These are phyloP conservation scores for Fomitopsis palustris DNA, from an alignment of 1,284 basidiomycete species.

Conservation along the genomic window DNA sequence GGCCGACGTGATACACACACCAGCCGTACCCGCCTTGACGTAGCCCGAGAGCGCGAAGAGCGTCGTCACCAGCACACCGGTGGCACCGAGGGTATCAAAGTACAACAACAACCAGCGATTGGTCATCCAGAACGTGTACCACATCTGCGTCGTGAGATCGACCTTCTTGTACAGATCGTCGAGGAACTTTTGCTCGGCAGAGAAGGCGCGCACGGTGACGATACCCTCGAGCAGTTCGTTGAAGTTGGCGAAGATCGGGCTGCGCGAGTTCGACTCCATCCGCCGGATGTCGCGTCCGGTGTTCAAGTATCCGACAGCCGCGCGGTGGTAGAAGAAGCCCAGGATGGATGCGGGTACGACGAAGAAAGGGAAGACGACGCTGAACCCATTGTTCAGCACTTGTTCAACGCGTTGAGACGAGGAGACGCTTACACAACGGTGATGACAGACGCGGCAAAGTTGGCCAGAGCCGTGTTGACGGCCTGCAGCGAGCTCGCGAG, in stretches of 20 bases:
- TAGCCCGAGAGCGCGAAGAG: constrained; percentile 72
- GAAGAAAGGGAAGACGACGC: constrained; percentile 70
- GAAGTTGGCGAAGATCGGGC: constrained; percentile 77
- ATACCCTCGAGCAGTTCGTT: constrained; percentile 79
- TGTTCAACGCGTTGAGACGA: background rate
- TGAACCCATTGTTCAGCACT: constrained; percentile 23
- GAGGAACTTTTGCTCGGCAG: constrained; percentile 78
- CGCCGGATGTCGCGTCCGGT: constrained; percentile 76
- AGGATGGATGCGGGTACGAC: constrained; percentile 68
- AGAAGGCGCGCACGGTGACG: constrained; percentile 87
- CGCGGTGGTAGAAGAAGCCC: constrained; percentile 55
- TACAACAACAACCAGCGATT: constrained; percentile 76
- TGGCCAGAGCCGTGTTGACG: constrained; percentile 71
- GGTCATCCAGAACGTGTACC: constrained; percentile 79
- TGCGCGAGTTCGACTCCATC: constrained; percentile 73
- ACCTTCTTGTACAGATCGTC: constrained; percentile 65
- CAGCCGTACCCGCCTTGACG: constrained; percentile 73
- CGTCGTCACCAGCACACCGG: constrained; percentile 65
- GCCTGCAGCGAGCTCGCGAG: constrained; percentile 69
- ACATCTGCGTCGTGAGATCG: constrained; percentile 71
- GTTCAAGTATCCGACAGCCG: constrained; percentile 73
- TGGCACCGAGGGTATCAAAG: constrained; percentile 72
- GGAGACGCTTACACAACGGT: constrained; percentile 49
- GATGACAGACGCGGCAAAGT: constrained; percentile 66
- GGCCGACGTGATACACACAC: constrained; percentile 82